A percentile compares a stretch with the other conserved stretches of the same genome.
phyloP scores from a whole-genome alignment of 805 yeast species.

The Cyberlindnera misumaiensis region DNA sequence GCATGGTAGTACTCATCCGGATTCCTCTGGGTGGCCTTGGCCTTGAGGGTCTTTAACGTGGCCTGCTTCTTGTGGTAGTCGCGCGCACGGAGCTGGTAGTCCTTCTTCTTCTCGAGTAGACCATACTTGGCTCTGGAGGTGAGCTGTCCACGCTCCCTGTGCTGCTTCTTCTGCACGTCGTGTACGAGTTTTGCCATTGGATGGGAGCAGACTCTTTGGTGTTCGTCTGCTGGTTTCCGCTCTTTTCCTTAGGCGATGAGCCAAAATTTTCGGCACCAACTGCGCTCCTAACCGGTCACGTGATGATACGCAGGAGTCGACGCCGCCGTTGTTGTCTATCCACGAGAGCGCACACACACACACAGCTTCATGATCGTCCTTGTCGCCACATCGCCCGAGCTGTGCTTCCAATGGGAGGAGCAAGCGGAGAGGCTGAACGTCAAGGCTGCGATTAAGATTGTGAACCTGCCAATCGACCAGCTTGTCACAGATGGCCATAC shows the following conservation, averaged over 20 bases:
- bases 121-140: slow-evolving; percentile 69
- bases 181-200: slow-evolving; percentile 85
- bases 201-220: no score
- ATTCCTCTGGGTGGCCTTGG: slow-evolving; percentile 67
- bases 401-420: neutral
- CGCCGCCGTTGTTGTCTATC: no score
- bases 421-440: neutral
- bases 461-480: neutral
- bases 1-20: slow-evolving; percentile 97
- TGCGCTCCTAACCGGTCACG: neutral
- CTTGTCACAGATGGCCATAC: slow-evolving; percentile 1
- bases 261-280: neutral
- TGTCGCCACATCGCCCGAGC: neutral
- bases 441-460: neutral
- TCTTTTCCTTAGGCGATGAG: neutral
- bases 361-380: neutral
- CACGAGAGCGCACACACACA: no score
- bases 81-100: slow-evolving; percentile 64
- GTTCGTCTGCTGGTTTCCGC: no score
- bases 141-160: slow-evolving; percentile 88
- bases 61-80: slow-evolving; percentile 56
- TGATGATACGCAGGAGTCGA: no score
- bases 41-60: slow-evolving; percentile 59
- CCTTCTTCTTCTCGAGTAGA: slow-evolving; percentile 87
- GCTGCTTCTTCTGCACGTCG: slow-evolving; percentile 93